Base-by-base conservation (phyloP, 2,329 filamentous ascomycete species). In the Ophiocordyceps camponoti-rufipedis region DNA sequence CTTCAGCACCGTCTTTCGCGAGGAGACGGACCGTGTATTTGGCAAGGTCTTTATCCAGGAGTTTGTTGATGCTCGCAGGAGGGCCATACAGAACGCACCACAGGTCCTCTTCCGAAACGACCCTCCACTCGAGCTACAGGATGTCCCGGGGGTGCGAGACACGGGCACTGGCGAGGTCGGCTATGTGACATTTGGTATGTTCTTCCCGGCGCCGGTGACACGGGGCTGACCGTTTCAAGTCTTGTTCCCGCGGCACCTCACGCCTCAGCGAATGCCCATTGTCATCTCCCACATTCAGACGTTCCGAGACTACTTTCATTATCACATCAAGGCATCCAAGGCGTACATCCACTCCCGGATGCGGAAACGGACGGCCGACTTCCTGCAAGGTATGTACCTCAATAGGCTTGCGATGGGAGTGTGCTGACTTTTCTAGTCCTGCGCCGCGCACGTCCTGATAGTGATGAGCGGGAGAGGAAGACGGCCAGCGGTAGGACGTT, bases 241-340 rank as follows among this genome's bases (percentile, higher is more conserved):
- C 42, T 74, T 98, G 41, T 98, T 98, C 70, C 89, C 91, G 42
- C 82, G 91, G 52, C 93, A 99, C 64, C 72, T 99, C 52, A 89
- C 87, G 13, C 78, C 80, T 13, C 86, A 95, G 64, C 78, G 87
- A 59, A 85, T 93, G 68, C 82, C 85, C 49, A 88, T 95, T 53
- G 88, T 93, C 61, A 98, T 99, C 55, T 95, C 88, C 44, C 93
- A 98, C 63, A 96, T 99, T 56, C 93, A 99, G 67, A 99, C 91
- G 13, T 98, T 98, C 84, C 85, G 91, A 53, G 91, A 98, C 61
- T 98, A 98, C 66, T 98, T 99, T 73, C 91, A 99, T 65, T 99
- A 99, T 64, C 91, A 98, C 66, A 98, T 98, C 68, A 98, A 98
- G 69, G 93, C 91, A 29, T 95, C 88, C 50, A 98, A 98, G 72